Evolutionary conservation across 106 monocot genomes (phyloP), one percentile per base, ranked within the genome.

Genomic region (Acorus gramineus): DNA sequence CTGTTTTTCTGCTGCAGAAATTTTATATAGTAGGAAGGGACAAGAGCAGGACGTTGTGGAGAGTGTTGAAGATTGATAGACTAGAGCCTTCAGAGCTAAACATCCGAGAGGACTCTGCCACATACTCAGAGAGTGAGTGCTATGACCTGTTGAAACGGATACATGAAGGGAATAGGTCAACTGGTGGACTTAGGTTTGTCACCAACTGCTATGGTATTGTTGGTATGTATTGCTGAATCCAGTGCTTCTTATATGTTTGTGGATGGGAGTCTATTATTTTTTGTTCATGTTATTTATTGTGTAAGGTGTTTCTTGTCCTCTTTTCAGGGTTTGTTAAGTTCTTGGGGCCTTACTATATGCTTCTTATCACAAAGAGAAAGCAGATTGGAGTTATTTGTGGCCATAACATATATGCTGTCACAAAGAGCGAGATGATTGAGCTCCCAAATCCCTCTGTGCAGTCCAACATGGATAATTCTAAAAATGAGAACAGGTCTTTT

Each of bases 1-100:
- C 4, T 59, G 42, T 28, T 48, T 50, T 54, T 65, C 8, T 65
- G 8, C 61, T 57, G 42, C 81, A 99, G 98, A 89, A 82, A 42
- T 92, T 89, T 73, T 99, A 92, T 72, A 81, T 99, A 77, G 59
- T 99, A 8, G 98, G 98, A 76, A 92, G 76, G 52, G 84, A 99
- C 71, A 83, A 79, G 74, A 76, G 63, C 45, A 76, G 55, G 67
- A 78, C 74, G 12, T 63, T 67, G 13, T 99, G 88, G 85, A 83
- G 81, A 77, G 71, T 99, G 44, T 67, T 99, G 46, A 89, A 57
- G 65, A 87, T 99, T 54, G 78, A 86, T 58, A 81, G 92, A 14
- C 65, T 67, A 50, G 86, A 86, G 61, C 73, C 92, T 53, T 73
- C 76, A 8, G 88, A 92, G 66, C 79, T 99, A 12, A 79, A 73